Conservation (phyloP, 345 rosid genomes). For the Alliaria petiolata region DNA sequence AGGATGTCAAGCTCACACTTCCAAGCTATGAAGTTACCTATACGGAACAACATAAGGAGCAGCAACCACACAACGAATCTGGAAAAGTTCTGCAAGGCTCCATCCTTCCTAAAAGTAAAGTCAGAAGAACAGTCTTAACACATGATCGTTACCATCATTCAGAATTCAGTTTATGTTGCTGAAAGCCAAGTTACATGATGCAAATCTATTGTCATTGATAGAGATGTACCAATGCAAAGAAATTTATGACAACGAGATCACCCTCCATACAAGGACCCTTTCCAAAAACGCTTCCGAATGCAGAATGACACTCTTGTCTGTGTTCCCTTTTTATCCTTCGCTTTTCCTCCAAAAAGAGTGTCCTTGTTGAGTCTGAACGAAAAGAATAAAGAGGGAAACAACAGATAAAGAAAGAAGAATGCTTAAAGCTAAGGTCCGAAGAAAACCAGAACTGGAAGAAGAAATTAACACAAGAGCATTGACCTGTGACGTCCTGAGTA, state of each 20-base stretch:
- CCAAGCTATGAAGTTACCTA: constrained; percentile 43
- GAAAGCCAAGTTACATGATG: background rate
- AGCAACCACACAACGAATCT: constrained; percentile 62
- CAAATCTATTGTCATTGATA: background rate
- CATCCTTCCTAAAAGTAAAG: constrained; percentile 73
- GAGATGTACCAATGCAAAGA: constrained; percentile 77
- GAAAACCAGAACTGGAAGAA: background rate
- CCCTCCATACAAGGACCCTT: constrained; percentile 40
- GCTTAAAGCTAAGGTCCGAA: background rate
- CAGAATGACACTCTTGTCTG: constrained; percentile 59
- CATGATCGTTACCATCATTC: background rate
- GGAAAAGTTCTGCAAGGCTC: constrained; percentile 86
- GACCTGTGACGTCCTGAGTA: constrained; percentile 33
- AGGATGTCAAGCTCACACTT: background rate
- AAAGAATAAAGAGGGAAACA: background rate
- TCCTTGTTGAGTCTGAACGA: constrained; percentile 33
- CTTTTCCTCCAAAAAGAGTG: constrained; percentile 37
- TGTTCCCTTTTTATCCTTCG: constrained; percentile 43
- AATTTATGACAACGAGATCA: constrained; percentile 74
- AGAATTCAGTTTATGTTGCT: background rate
- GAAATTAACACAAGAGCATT: background rate
- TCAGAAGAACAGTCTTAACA: background rate
- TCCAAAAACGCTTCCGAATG: constrained; percentile 54
- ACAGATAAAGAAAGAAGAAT: background rate
- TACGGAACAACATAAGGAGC: constrained; percentile 96